Conservation (phyloP, 106 monocot species). For the Dactylorhiza incarnata region DNA sequence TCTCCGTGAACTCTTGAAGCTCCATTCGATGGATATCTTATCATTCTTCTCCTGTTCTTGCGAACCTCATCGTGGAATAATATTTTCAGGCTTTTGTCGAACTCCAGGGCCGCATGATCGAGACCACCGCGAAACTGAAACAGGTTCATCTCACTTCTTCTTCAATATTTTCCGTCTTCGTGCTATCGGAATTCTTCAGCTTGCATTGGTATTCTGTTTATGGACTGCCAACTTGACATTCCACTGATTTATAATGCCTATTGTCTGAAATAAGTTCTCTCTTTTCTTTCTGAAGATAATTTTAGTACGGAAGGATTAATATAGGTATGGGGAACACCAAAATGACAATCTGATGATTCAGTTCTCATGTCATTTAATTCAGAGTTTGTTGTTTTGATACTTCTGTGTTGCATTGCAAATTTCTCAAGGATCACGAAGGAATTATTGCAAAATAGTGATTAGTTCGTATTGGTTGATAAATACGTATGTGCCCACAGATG, state of each 20-base stretch:
- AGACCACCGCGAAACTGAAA: slow-evolving; percentile 70
- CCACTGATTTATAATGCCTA: not conserved
- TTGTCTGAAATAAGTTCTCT: not conserved
- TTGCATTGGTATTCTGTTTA: not conserved
- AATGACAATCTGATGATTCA: too few species aligned
- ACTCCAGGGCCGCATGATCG: slow-evolving; percentile 82
- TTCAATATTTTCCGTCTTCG: not conserved
- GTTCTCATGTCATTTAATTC: too few species aligned
- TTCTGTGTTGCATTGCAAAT: too few species aligned
- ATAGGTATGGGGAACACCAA: too few species aligned
- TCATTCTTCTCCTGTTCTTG: not conserved
- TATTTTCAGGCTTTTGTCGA: slow-evolving; percentile 65
- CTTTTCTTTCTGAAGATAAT: too few species aligned
- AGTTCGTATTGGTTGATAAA: too few species aligned
- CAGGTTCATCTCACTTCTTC: slow-evolving; percentile 33
- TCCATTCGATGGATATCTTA: not conserved
- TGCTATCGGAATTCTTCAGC: not conserved
- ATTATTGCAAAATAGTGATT: too few species aligned
- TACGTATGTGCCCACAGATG: too few species aligned
- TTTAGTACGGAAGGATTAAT: too few species aligned
- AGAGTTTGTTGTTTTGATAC: too few species aligned
- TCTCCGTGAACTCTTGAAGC: not conserved
- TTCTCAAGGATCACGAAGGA: too few species aligned
- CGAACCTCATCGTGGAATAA: not conserved
- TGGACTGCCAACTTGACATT: not conserved